Evolutionary conservation across 108 stramenopile species (phyloP), one percentile per base, ranked within the genome.

Genomic region (Cyclotella choctawhatcheeana): DNA sequence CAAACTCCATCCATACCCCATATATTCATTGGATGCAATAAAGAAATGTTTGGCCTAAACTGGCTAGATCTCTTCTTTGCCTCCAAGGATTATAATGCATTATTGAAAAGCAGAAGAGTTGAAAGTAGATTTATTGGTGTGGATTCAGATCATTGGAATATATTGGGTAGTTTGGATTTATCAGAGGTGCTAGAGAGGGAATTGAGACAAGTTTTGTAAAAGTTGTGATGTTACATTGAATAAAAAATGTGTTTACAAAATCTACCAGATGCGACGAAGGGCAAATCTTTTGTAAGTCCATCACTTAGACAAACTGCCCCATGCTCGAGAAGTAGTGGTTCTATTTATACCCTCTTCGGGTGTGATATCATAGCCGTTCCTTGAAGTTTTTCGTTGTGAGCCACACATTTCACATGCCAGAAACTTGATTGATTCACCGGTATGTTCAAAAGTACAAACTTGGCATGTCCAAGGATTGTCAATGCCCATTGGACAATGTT

Each of bases 71-170:
- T 74, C 1, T 82, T 80, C 74, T 89, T 89, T 72, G 72, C 73
- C 60, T 82, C 88, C 12, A 43, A 30, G 12, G 69, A 44, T 3
- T 89, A 85, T 58, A 40, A 65, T 30, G 54, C 53, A 7, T 37
- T 83, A 5, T 55, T 79, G 30, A 52, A 53, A 7, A 35, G 51
- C 21, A 66, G 37, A 44, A 77, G 76, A 18, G 44, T 78, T 0
- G 73, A 54, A 0, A 76, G 82, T 44, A 45, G 58, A 35, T 83
- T 73, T 47, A 53, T 76, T 5, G 33, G 72, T 35, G 66, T 83
- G n/a, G 32, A 71, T 7, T 76, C 75, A 27, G 82, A 89, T 77
- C 88, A 89, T 62, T 89, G 88, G 88, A 81, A 75, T 54, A 74
- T 86, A 31, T 68, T 89, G 7, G 64, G 62, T 20, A 86, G 84